Evolutionary conservation across 2,329 filamentous ascomycete species (phyloP), one percentile per base, ranked within the genome.

Genomic region (Microdochium nivale): DNA sequence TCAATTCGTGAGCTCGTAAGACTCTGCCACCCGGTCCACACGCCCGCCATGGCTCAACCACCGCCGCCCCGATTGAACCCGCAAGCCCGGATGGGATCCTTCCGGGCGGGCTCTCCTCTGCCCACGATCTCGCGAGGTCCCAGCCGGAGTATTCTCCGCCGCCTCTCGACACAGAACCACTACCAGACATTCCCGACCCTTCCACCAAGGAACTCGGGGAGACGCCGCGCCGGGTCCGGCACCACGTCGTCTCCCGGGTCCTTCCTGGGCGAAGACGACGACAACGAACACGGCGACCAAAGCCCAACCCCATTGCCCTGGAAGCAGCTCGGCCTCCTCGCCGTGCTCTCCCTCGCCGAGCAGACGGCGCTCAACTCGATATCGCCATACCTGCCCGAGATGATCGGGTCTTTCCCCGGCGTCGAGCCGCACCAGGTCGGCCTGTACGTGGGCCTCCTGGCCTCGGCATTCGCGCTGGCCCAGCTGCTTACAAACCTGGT

Each of bases 341-440:
- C 92, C 1, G 73, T 96, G 57, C 88, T 99, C 54, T 91, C 91
- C 7, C 77, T 99, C 23, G 87, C 88, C 51, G 94, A 99, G 66
- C 94, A 99, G 74, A 97, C 92, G 0, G 94, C 94, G 0, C 79
- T 99, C 64, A 99, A 99, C 68, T 96, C 90, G 23, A 96, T 99
- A 62, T 88, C 87, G 11, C 94, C 94, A 1, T 99, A 99, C 67
- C 80, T 99, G 1, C 94, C 94, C 0, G 82, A 90, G 60, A 97
- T 99, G 92, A 85, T 91, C 1, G 81, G 83, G 23, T 84, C 83
- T 1, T 97, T 97, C 65, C 87, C 89, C 1, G 88, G 88, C 55
- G 85, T 96, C 21, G 79, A 86, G 21, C 70, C 78, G 1, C 76
- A 75, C 5, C 75, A 90, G 60, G 86, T 87, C 30, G 94, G 92